Base-by-base conservation (phyloP, 2,329 filamentous ascomycete genomes). In the Westerdykella ornata region DNA sequence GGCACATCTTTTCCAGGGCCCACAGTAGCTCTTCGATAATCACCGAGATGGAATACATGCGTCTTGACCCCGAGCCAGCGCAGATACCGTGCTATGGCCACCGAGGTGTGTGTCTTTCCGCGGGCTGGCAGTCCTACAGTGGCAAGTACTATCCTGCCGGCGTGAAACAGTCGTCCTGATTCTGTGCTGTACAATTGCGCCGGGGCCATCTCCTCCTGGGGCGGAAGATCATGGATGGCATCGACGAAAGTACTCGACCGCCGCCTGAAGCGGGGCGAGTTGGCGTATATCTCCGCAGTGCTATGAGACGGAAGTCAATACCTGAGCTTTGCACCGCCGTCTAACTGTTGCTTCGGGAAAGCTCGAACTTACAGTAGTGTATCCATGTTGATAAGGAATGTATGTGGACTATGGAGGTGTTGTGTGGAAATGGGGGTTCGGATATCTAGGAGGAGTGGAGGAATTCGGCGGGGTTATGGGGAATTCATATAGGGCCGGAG, bases 41-140 rank as follows among this genome's bases (percentile, higher is more conserved):
- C 92, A 43, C 94, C 92, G 13, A 98, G 74, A 63, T 98, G 92
- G 65, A 98, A 98, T 55, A 97, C 94, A 53, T 90, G 84, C 26
- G 92, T 97, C 72, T 98, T 98, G 45, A 98, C 92, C 48, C 92
- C 92, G 30, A 98, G 78, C 92, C 92, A 98, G 67, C 89, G 81
- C 34, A 98, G 75, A 70, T 98, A 98, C 35, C 92, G 83, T 35
- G 90, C 88, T 59, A 98, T 76, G 5, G 92, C 95, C 39, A 98
- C 92, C 43, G 89, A 96, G 39, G 95, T 94, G 60, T 98, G 92
- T 77, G 92, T 98, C 71, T 98, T 98, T 46, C 92, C 92, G 59
- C 92, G 82, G 30, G 92, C 92, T 32, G 92, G 92, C 20, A 96
- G 78, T 17, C 92, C 92, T 52, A 97, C 92, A 64, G 95, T 96